These are phyloP conservation scores for Mycosarcoma mackinlayi DNA, from an alignment of 1,284 basidiomycete species.

Conservation along the genomic window DNA sequence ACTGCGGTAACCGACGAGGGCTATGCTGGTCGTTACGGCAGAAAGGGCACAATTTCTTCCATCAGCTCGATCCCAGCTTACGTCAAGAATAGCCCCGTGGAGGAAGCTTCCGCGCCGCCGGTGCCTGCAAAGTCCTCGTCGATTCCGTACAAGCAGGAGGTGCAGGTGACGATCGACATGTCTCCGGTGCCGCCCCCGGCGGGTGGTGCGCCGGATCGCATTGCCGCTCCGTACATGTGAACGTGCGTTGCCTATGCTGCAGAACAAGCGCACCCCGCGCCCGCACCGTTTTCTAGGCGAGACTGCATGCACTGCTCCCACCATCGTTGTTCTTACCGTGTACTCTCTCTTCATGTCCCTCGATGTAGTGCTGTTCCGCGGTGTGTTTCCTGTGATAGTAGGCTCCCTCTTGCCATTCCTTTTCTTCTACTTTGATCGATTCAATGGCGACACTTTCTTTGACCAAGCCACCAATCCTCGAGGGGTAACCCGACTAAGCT, in stretches of 20 bases:
- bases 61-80: conserved; percentile 23
- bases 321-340: neutral
- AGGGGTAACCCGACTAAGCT: too few species aligned
- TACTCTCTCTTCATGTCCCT: neutral
- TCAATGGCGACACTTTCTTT: conserved; percentile 22
- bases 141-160: conserved; percentile 12
- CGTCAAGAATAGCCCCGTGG: conserved; percentile 6
- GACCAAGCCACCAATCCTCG: too few species aligned
- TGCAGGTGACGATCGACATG: conserved; percentile 28
- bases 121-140: conserved; percentile 10
- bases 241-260: too few species aligned
- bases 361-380: neutral
- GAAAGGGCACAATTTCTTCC: conserved; percentile 29
- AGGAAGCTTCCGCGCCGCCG: conserved; percentile 5
- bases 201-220: neutral
- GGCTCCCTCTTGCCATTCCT: neutral
- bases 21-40: neutral
- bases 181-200: conserved; percentile 1
- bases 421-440: neutral
- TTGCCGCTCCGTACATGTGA: neutral
- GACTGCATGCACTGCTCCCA: too few species aligned
- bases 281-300: too few species aligned
- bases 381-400: neutral
- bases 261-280: too few species aligned
- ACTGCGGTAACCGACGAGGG: conserved; percentile 3